Conservation (phyloP, 805 yeast species). For the Candida dajiaensis region DNA sequence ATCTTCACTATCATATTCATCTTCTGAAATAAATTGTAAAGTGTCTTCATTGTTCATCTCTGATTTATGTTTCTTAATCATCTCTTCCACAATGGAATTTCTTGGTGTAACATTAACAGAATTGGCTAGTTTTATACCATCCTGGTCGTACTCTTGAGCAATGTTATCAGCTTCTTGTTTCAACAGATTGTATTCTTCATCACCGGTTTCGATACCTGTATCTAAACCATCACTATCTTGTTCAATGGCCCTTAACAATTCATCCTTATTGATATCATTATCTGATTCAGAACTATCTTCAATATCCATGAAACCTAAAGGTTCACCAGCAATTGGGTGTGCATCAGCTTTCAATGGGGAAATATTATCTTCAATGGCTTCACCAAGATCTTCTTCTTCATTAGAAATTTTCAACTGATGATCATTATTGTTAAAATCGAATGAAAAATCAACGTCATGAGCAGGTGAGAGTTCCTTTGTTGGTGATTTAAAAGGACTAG, state of each 20-base stretch:
- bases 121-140: slow-evolving; percentile 19
- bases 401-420: slow-evolving; percentile 23
- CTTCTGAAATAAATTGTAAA: slow-evolving; percentile 28
- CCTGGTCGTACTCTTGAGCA: slow-evolving; percentile 31
- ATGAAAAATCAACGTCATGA: slow-evolving; percentile 35
- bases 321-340: slow-evolving; percentile 14
- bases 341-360: slow-evolving; percentile 11
- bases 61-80: slow-evolving; percentile 39
- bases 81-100: slow-evolving; percentile 26
- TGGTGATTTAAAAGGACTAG: slow-evolving; percentile 26
- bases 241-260: slow-evolving; percentile 30
- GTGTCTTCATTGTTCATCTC: slow-evolving; percentile 35
- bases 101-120: slow-evolving; percentile 27
- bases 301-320: slow-evolving; percentile 19
- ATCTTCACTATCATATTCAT: slow-evolving; percentile 21
- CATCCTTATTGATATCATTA: slow-evolving; percentile 53
- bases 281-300: slow-evolving; percentile 40
- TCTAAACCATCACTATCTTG: slow-evolving; percentile 30
- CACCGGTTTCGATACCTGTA: slow-evolving; percentile 30
- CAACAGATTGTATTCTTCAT: slow-evolving; percentile 30
- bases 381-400: slow-evolving; percentile 59
- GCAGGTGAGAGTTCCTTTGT: slow-evolving; percentile 5
- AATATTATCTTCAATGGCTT: slow-evolving; percentile 32
- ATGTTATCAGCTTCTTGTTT: slow-evolving; percentile 39
- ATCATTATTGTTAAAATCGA: slow-evolving; percentile 36